phyloP scores from a whole-genome alignment of 208 protist species.

The Leptomonas seymouri region DNA sequence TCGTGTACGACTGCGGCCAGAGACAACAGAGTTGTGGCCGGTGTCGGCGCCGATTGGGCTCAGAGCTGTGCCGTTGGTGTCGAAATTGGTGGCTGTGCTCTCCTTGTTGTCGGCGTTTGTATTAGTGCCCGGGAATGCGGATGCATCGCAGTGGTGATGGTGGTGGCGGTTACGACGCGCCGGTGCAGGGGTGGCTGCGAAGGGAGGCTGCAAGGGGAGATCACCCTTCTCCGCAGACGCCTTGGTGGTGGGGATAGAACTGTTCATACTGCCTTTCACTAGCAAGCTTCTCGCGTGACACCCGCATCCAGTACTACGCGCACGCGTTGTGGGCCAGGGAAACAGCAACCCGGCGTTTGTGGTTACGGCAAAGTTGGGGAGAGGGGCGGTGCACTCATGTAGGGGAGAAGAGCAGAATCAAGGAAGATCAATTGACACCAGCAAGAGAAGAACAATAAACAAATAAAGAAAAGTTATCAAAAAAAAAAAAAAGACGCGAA shows the following conservation, averaged over 20 bases:
- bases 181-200: neutral
- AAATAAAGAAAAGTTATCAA: no score
- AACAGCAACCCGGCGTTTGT: neutral
- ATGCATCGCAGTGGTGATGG: neutral
- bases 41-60: conserved; percentile 2
- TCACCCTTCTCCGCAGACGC: neutral
- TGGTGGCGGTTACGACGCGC: conserved; percentile 6
- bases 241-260: neutral
- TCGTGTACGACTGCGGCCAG: conserved; percentile 3
- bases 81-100: neutral
- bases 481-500: no score
- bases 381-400: no score
- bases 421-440: no score
- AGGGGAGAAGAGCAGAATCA: no score
- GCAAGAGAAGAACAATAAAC: no score
- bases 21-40: conserved; percentile 2
- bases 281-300: no score
- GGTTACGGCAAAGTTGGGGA: no score
- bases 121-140: neutral
- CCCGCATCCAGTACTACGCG: no score
- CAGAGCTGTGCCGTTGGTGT: neutral
- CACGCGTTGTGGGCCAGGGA: neutral
- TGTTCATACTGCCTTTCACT: no score
- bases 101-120: neutral
- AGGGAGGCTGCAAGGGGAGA: neutral